phyloP scores from a whole-genome alignment of 768 basidiomycete genomes.

The Tricholoma hemisulphureum region DNA sequence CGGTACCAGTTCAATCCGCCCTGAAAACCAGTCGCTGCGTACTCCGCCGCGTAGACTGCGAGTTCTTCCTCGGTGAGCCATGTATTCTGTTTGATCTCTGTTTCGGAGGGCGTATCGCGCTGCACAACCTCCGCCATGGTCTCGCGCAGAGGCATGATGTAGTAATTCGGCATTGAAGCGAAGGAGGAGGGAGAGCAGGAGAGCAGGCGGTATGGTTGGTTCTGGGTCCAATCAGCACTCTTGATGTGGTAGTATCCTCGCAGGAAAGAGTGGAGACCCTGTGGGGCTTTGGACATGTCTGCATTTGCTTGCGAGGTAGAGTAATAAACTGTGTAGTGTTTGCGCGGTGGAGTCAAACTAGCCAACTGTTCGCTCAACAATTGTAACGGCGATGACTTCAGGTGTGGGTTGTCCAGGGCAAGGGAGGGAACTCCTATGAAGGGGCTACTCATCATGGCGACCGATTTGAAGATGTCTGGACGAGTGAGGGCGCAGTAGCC shows the following conservation, averaged over 20 bases:
- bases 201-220: constrained; percentile 39
- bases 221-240: constrained; percentile 45
- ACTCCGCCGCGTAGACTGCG: constrained; percentile 48
- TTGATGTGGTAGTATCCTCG: constrained; percentile 58
- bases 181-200: constrained; percentile 32
- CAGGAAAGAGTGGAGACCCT: constrained; percentile 48
- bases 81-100: constrained; percentile 23
- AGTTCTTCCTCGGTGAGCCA: constrained; percentile 56
- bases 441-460: constrained; percentile 61
- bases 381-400: constrained; percentile 12
- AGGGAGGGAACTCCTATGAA: constrained; percentile 47
- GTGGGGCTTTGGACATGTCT: constrained; percentile 43
- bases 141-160: constrained; percentile 54
- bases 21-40: constrained; percentile 55
- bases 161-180: constrained; percentile 52
- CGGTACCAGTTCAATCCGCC: constrained; percentile 63
- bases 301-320: constrained; percentile 44
- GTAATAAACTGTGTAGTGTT: constrained; percentile 57
- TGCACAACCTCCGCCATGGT: constrained; percentile 52
- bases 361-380: constrained; percentile 30
- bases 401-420: constrained; percentile 7
- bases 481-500: constrained; percentile 52
- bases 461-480: constrained; percentile 53
- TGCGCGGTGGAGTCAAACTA: constrained; percentile 47
- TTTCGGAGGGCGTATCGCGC: constrained; percentile 31